Evolutionary conservation across 225 moss, liverwort and hornwort genomes (phyloP), one percentile per base, ranked within the genome.

Genomic region (Neckera pumila): DNA sequence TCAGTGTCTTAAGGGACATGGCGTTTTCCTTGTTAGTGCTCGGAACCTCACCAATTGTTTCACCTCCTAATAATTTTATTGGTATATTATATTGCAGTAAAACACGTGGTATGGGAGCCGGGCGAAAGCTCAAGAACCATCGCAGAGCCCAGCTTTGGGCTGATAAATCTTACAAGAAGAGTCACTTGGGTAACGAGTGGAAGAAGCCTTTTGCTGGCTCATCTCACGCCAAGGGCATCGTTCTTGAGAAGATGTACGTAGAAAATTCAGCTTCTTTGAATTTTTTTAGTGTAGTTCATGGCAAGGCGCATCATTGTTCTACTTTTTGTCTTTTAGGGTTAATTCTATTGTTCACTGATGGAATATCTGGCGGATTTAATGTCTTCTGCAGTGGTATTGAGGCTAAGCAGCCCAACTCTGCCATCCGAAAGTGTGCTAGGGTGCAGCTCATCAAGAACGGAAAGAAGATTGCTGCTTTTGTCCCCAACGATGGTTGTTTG

Each of bases 21-120:
- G 34, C 1, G 47, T 31, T 13, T n/a, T 61, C 9, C n/a, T 79
- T 71, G 16, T 26, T 14, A 67, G 42, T 66, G 43, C 47, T 53
- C 49, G 31, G 34, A 21, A 62, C 17, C 36, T 76, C 9, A 18
- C 38, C 33, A 30, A 26, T 34, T 6, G 25, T 57, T 62, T 47
- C 72, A 56, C 10, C 34, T 57, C 31, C 43, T 88, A 31, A 74
- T 82, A 34, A 7, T 30, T 15, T 22, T 53, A 21, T 31, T 56
- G 43, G 58, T 66, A 9, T 72, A 12, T 83, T 40, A 5, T n/a
- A 11, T 54, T 73, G 88, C 96, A 97, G 95, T 89, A 97, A 97
- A 91, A 97, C 97, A 84, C 94, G 97, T 95, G 97, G 97, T 93
- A 97, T 97, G 97, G 96, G 97, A 96, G 96, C 97, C 34, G 96